Evolutionary conservation across 2,329 filamentous ascomycete species (phyloP).

Genomic region (Scytalidium sp.): DNA sequence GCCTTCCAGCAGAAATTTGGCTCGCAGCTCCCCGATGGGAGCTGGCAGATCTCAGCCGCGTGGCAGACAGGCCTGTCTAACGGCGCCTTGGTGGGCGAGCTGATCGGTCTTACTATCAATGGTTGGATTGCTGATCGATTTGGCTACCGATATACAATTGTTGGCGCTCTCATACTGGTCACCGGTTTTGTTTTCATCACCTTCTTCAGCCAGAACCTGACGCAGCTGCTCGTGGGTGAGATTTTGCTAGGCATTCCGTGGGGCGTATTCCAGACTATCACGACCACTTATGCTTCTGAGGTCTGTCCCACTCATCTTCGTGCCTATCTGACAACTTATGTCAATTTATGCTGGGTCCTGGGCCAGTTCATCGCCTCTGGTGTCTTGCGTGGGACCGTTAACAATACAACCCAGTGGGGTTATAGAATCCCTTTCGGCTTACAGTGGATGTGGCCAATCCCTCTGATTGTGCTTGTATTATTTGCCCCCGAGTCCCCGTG

Average conservation of each 20-base stretch:
- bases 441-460: constrained; percentile 65
- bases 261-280: constrained; percentile 44
- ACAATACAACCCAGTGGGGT: constrained; percentile 38
- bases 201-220: constrained; percentile 44
- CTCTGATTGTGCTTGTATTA: constrained; percentile 74
- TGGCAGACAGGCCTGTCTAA: constrained; percentile 42
- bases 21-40: constrained; percentile 15
- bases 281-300: constrained; percentile 35
- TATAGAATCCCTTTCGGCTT: constrained; percentile 42
- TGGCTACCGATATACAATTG: constrained; percentile 41
- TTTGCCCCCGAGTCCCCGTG: constrained; percentile 6
- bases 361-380: constrained; percentile 45
- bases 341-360: constrained; percentile 49
- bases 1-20: constrained; percentile 27
- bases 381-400: constrained; percentile 39
- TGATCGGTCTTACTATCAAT: constrained; percentile 37
- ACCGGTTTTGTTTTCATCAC: constrained; percentile 42
- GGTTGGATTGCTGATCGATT: constrained; percentile 37
- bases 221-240: constrained; percentile 37
- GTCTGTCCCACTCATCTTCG: constrained; percentile 49
- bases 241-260: constrained; percentile 45
- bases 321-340: constrained; percentile 49
- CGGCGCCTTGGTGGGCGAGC: constrained; percentile 35
- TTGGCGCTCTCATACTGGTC: constrained; percentile 38
- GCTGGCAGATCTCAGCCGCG: constrained; percentile 31